A percentile compares a stretch with the other conserved stretches of the same genome.
These are phyloP conservation scores for Aspergillus olivimuriae DNA, from an alignment of 495 filamentous ascomycete species.

Conservation along the genomic window DNA sequence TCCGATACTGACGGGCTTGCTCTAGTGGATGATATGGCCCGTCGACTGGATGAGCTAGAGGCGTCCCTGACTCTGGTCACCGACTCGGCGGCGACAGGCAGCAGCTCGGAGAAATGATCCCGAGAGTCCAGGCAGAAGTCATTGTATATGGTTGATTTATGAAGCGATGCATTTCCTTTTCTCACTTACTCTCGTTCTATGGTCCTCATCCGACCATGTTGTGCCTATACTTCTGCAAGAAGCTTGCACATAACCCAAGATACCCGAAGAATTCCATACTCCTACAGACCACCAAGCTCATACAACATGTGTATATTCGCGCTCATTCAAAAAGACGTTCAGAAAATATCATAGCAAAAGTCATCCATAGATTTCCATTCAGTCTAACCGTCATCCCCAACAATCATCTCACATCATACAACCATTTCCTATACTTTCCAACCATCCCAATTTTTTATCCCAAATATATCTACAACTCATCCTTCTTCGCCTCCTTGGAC, in stretches of 20 bases:
- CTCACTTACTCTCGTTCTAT: not conserved
- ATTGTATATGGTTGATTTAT: not conserved
- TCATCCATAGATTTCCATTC: too few species aligned
- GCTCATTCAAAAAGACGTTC: not conserved
- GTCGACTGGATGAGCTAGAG: constrained; percentile 82
- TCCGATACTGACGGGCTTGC: not conserved
- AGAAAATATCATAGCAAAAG: too few species aligned
- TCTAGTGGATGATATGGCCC: constrained; percentile 92
- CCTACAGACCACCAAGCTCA: not conserved
- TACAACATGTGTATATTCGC: not conserved
- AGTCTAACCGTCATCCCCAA: too few species aligned
- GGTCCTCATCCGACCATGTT: not conserved
- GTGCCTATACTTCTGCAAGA: not conserved
- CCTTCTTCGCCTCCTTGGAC: constrained; percentile 43
- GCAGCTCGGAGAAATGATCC: not conserved
- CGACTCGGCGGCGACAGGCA: constrained; percentile 11
- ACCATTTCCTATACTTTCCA: too few species aligned
- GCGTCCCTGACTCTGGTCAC: constrained; percentile 39
- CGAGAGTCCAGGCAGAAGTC: not conserved
- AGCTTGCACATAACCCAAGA: constrained; percentile 1
- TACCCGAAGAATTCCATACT: constrained; percentile 1
- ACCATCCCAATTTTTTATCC: not conserved
- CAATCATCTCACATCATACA: too few species aligned
- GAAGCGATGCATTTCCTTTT: not conserved
- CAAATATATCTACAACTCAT: constrained; percentile 58